A percentile compares a stretch with the other conserved stretches of the same genome.
These are phyloP conservation scores for Talaromyces ruber DNA, from an alignment of 495 filamentous ascomycete genomes.

Conservation along the genomic window DNA sequence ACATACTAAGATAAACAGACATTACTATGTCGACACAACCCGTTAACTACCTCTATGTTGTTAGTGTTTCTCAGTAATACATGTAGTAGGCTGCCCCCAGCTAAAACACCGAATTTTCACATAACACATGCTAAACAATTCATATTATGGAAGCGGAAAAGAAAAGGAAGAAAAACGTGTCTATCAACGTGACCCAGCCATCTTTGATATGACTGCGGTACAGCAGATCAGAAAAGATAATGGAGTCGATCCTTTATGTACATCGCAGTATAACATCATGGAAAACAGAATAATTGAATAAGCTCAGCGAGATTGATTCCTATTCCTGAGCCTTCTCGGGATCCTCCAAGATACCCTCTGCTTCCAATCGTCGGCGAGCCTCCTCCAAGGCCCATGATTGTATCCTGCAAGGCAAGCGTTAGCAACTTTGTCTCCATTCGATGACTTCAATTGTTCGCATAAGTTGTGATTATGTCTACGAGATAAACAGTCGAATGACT, in stretches of 20 bases:
- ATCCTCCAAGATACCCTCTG: conserved; percentile 86
- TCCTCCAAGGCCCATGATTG: conserved; percentile 99
- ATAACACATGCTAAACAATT: background rate
- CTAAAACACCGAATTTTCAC: background rate
- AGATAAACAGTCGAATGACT: background rate
- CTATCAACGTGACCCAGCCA: conserved; percentile 25
- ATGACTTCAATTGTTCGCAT: background rate
- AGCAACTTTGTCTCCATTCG: background rate
- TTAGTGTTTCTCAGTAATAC: background rate
- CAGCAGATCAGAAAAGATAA: conserved; percentile 20
- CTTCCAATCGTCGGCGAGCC: conserved; percentile 84
- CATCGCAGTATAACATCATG: conserved; percentile 30
- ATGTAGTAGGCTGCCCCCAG: background rate
- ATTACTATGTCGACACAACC: background rate
- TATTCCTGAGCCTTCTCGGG: conserved; percentile 43
- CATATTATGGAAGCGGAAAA: conserved; percentile 10
- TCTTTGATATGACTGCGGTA: conserved; percentile 5
- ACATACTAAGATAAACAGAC: background rate
- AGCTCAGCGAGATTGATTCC: conserved; percentile 10
- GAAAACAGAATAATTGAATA: conserved; percentile 9
- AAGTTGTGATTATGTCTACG: background rate
- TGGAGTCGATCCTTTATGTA: conserved; percentile 35
- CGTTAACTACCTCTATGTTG: background rate
- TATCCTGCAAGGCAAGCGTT: conserved; percentile 59
- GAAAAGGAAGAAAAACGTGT: conserved; percentile 26